Evolutionary conservation across 305 asterid genomes (phyloP).

Genomic region (Rubia balearica): DNA sequence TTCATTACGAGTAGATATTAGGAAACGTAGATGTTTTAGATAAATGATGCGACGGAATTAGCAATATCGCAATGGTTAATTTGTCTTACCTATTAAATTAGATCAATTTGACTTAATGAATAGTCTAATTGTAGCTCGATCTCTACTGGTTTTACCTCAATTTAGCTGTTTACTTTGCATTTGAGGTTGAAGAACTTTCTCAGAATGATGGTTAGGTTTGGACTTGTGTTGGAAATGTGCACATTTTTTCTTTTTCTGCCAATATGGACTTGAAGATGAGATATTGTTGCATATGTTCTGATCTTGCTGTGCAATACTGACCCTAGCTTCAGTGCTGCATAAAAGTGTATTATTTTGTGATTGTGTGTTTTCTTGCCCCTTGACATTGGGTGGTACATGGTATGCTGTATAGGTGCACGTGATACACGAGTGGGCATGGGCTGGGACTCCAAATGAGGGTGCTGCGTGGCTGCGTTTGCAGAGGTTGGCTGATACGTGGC

Average conservation of each 20-base stretch:
- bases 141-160: not conserved
- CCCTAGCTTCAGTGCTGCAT: not conserved
- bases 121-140: not conserved
- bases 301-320: not conserved
- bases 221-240: not conserved
- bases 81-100: not conserved
- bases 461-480: conserved; percentile 97
- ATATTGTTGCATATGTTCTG: not conserved
- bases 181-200: not conserved
- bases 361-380: not conserved
- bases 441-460: conserved; percentile 97
- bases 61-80: not conserved
- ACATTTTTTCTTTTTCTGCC: not conserved
- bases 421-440: conserved; percentile 99
- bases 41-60: not conserved
- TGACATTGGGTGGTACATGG: conserved; percentile 16
- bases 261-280: not conserved
- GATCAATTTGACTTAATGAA: not conserved
- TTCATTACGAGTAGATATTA: not conserved
- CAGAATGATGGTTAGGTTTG: not conserved
- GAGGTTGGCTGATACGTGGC: conserved; percentile 93
- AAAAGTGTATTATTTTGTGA: not conserved
- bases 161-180: not conserved
- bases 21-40: not conserved
- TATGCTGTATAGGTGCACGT: conserved; percentile 61